Evolutionary conservation across 2,329 filamentous ascomycete species (phyloP), one percentile per base, ranked within the genome.

Genomic region (Neofusicoccum ribis): DNA sequence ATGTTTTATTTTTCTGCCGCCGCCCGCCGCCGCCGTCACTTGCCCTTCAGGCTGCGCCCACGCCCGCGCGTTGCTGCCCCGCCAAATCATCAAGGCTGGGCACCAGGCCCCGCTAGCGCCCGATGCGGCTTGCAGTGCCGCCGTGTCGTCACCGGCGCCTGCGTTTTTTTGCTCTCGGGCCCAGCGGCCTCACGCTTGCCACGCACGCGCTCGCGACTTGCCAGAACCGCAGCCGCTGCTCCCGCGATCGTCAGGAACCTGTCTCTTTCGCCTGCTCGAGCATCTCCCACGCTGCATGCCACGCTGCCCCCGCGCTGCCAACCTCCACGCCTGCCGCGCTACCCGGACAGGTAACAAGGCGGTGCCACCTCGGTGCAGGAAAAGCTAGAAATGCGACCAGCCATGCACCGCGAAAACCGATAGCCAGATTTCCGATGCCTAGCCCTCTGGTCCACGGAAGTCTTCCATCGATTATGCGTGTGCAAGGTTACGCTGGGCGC

Each of bases 1-100:
- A 47, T 60, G 56, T 60, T 60, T 46, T 60, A 60, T 60, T 60
- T 60, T 60, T 60, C 54, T 59, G 54, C 54, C 54, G 54, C 20
- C 15, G 27, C 27, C 27, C 27, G 23, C 39, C 39, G 54, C 54
- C 56, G 56, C 56, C 56, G 39, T 47, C 41, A 47, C 41, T 15
- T 34, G 14, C 43, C 27, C 27, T 31, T 31, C 27, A 31, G 27
- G 27, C 27, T 4, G 27, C 27, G 27, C 5, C 5, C 27, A 6
- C 27, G 27, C 43, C 5, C 27, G 27, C 27, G 27, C 43, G 43
- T 43, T 43, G 52, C 36, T 43, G 37, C 36, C 52, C 52, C 37
- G 37, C 52, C 52, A 56, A 56, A 43, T 9, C 9, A 31, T 37
- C 20, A 4, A 3, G 14, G 52, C 37, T 60, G 56, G 56, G 56